A percentile compares a stretch with the other conserved stretches of the same genome.
phyloP scores from a whole-genome alignment of 2,329 filamentous ascomycete species.

The Fusarium tanahbumbuense region DNA sequence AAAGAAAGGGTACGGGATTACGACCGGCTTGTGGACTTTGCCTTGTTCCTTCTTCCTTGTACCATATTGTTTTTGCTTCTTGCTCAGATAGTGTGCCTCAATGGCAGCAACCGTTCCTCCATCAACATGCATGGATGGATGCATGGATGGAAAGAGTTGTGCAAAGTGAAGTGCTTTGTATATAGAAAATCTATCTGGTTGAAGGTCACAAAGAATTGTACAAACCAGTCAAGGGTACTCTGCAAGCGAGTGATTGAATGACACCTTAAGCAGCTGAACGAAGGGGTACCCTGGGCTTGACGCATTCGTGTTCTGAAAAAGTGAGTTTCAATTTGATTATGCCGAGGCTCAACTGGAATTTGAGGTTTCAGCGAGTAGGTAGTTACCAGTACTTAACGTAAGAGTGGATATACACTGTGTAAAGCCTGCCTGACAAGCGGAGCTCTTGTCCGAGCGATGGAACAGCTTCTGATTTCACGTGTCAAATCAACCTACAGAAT shows the following conservation, averaged over 20 bases:
- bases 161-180: conserved; percentile 38
- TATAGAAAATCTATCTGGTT: conserved; percentile 35
- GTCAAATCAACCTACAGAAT: conserved; percentile 18
- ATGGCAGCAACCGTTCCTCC: conserved; percentile 29
- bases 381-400: background rate
- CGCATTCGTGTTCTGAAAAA: background rate
- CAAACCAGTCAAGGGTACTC: background rate
- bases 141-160: conserved; percentile 16
- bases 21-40: conserved; percentile 35
- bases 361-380: background rate
- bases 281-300: background rate
- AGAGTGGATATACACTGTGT: conserved; percentile 11
- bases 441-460: conserved; percentile 13
- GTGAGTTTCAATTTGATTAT: background rate
- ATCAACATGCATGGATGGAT: background rate
- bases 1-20: conserved; percentile 49
- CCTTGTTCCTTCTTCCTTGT: conserved; percentile 33
- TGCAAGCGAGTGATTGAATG: background rate
- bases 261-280: background rate
- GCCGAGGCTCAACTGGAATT: conserved; percentile 24
- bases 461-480: conserved; percentile 46
- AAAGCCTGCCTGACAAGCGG: conserved; percentile 13
- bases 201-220: conserved; percentile 2
- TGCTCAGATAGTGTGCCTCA: conserved; percentile 43
- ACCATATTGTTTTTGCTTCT: conserved; percentile 44